Percentiles rank a stretch among this genome's conserved stretches.
phyloP scores from a whole-genome alignment of 805 yeast genomes.

The Wickerhamiella parazyma region DNA sequence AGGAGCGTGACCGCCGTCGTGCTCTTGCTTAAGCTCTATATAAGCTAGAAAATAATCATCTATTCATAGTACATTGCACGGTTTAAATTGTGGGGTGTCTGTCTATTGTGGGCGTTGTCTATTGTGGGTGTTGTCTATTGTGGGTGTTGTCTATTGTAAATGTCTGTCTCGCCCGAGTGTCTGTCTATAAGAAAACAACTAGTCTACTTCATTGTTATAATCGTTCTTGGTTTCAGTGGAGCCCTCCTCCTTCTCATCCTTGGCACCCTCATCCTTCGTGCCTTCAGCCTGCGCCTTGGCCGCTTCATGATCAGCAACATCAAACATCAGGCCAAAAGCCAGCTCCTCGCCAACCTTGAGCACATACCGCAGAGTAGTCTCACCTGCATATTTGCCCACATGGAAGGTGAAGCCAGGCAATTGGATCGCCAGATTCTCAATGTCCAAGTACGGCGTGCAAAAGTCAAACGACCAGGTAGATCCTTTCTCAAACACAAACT shows the following conservation, averaged over 20 bases:
- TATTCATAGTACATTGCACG: too few relatives aligned
- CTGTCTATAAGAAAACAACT: too few relatives aligned
- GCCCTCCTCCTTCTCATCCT: too few relatives aligned
- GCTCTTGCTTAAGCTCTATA: constrained; percentile 38
- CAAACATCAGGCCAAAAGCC: constrained; percentile 21
- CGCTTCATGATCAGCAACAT: constrained; percentile 6
- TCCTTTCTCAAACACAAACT: constrained; percentile 31
- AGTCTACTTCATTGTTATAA: too few relatives aligned
- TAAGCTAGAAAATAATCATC: constrained; percentile 9
- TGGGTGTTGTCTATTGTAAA: too few relatives aligned
- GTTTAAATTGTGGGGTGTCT: too few relatives aligned
- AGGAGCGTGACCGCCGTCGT: constrained; percentile 98
- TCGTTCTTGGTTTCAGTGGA: too few relatives aligned
- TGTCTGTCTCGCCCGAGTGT: too few relatives aligned
- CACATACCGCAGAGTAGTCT: constrained; percentile 28
- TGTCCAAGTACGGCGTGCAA: constrained; percentile 39
- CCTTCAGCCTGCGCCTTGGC: background rate
- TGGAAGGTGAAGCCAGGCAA: constrained; percentile 36
- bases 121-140: too few relatives aligned
- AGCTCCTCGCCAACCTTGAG: constrained; percentile 21
- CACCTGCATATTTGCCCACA: constrained; percentile 27
- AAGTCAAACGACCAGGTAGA: constrained; percentile 37
- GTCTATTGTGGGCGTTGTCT: too few relatives aligned
- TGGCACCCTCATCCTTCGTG: too few relatives aligned
- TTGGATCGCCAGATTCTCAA: constrained; percentile 38